Evolutionary conservation across 2,329 filamentous ascomycete species (phyloP).

Genomic region (Cordyceps cateniannulata): DNA sequence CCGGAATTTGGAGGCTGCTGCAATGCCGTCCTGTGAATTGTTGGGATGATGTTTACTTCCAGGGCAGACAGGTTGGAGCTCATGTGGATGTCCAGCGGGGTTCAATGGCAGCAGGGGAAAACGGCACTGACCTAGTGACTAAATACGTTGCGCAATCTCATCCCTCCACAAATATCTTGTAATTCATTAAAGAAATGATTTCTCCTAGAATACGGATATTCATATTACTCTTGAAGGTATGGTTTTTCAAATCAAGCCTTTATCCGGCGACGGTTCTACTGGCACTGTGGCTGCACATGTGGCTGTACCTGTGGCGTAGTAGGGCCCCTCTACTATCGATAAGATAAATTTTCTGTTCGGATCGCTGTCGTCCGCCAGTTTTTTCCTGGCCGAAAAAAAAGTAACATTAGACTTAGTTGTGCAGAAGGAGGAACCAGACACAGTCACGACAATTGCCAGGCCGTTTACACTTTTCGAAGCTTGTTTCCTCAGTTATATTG

Average conservation of each 20-base stretch:
- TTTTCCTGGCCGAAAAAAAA: conserved; percentile 8
- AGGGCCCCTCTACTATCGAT: conserved; percentile 24
- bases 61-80: not conserved
- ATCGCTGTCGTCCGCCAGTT: conserved; percentile 9
- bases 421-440: not conserved
- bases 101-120: not conserved
- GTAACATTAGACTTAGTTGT: not conserved
- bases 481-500: too few species aligned
- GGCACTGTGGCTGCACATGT: not conserved
- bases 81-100: conserved; percentile 6
- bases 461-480: too few species aligned
- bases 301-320: conserved; percentile 10
- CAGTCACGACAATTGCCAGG: not conserved
- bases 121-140: not conserved
- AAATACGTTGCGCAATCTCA: not conserved
- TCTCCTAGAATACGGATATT: too few species aligned
- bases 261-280: too few species aligned
- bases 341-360: conserved; percentile 20
- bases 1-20: not conserved
- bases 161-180: not conserved
- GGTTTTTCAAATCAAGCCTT: too few species aligned
- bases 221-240: too few species aligned
- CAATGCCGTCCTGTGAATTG: not conserved
- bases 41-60: conserved; percentile 5
- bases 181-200: too few species aligned